Evolutionary conservation across 2,329 filamentous ascomycete genomes (phyloP), one percentile per base, ranked within the genome.

Genomic region (Aureobasidium sp.): DNA sequence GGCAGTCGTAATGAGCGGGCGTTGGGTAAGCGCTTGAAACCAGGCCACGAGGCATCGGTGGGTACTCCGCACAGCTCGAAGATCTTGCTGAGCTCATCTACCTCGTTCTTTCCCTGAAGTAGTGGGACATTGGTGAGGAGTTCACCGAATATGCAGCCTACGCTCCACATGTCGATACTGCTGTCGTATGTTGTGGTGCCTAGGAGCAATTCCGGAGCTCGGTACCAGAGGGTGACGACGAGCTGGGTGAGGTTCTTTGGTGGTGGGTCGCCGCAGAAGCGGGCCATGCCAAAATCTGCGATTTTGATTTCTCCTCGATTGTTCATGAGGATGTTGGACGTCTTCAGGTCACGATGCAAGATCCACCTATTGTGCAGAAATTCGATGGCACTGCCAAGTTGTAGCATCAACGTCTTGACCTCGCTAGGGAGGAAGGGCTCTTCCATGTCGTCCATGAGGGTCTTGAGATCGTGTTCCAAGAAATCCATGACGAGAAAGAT

Each of bases 401-500:
- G 94, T 1, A 86, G 79, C 60, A 97, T 81, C 25, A 99, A 82
- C 0, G 90, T 93, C 74, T 99, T 99, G 70, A 90, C 85, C 74
- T 99, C 94, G 43, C 90, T 95, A 1, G 89, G 87, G 60, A 95
- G 81, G 72, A 99, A 99, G 0, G 92, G 91, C 70, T 96, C 90
- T 57, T 87, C 83, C 90, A 97, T 96, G 70, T 95, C 89, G 73
- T 95, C 89, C 64, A 96, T 88, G 61, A 99, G 82, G 60, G 88
- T 89, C 74, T 95, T 95, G 61, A 99, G 84, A 70, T 99, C 94
- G 79, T 99, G 94, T 78, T 97, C 93, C 68, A 96, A 80, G 74
- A 97, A 99, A 71, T 96, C 92, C 81, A 99, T 93, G 64, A 97
- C 94, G 61, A 99, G 84, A 73, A 90, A 95, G 65, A 96, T 87